A percentile compares a stretch with the other conserved stretches of the same genome.
Conservation (phyloP, 352 stramenopile species). For the Phytophthora foliorum region DNA sequence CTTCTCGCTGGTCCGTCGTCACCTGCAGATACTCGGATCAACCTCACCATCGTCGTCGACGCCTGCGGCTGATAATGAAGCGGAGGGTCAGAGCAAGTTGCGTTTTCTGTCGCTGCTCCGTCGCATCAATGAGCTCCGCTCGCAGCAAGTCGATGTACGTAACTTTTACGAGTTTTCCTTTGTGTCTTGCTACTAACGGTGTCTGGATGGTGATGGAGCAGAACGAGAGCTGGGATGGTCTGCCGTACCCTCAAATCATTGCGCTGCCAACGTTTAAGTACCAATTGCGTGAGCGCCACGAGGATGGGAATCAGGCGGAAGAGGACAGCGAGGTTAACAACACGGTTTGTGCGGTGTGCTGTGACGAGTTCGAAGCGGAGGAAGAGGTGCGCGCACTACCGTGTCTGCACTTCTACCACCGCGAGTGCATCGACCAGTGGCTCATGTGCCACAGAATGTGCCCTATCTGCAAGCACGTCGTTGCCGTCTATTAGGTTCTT, state of each 20-base stretch:
- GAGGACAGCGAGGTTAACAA: conserved; percentile 67
- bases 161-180: neutral
- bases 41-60: conserved; percentile 10
- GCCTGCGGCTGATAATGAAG: conserved; percentile 15
- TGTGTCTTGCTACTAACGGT: conserved; percentile 11
- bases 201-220: conserved; percentile 25
- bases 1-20: conserved; percentile 43
- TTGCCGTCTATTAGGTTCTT: conserved; percentile 69
- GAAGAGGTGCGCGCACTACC: conserved; percentile 86
- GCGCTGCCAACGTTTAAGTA: conserved; percentile 86
- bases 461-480: conserved; percentile 89
- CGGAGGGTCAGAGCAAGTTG: conserved; percentile 63
- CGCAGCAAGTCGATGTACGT: conserved; percentile 76
- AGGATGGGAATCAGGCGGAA: conserved; percentile 30
- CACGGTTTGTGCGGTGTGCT: conserved; percentile 86
- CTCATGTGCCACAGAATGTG: conserved; percentile 88
- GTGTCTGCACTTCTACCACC: conserved; percentile 92
- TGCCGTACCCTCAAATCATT: conserved; percentile 88
- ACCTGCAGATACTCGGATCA: conserved; percentile 41
- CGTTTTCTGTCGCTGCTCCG: conserved; percentile 82
- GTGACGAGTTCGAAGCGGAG: conserved; percentile 77
- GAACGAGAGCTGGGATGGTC: conserved; percentile 74
- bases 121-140: conserved; percentile 87
- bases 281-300: conserved; percentile 49
- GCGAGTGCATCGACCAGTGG: conserved; percentile 93